These are phyloP conservation scores for Penicillium sp. DNA, from an alignment of 2,329 filamentous ascomycete genomes.

Conservation along the genomic window DNA sequence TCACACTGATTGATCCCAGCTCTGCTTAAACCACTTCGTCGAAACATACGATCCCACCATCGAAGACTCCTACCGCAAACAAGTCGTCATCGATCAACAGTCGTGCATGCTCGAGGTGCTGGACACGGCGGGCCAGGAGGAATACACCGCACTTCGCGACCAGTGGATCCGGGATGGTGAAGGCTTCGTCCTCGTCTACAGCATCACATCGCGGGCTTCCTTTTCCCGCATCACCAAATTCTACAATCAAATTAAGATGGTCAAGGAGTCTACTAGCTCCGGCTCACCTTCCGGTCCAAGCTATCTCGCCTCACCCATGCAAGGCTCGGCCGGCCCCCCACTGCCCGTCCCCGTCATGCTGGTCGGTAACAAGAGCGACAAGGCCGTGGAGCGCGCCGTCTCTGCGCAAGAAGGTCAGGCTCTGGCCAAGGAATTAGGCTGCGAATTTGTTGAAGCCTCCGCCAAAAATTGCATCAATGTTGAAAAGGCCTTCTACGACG, in stretches of 20 bases:
- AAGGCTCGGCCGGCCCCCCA: conserved; percentile 54
- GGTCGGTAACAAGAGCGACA: conserved; percentile 97
- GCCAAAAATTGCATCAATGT: conserved; percentile 99
- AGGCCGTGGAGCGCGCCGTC: conserved; percentile 93
- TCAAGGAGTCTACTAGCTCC: conserved; percentile 79
- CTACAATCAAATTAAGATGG: conserved; percentile 94
- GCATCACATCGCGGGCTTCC: conserved; percentile 94
- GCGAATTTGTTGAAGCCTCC: conserved; percentile 95
- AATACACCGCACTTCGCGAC: conserved; percentile 94
- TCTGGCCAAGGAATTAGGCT: conserved; percentile 86
- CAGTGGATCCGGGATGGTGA: conserved; percentile 99
- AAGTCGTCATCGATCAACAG: conserved; percentile 85
- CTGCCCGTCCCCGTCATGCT: conserved; percentile 91
- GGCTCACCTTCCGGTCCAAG: conserved; percentile 57
- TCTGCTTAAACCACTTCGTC: conserved; percentile 97
- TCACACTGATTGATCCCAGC: conserved; percentile 52
- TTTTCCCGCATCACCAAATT: conserved; percentile 95
- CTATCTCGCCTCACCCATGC: conserved; percentile 54
- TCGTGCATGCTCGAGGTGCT: conserved; percentile 97
- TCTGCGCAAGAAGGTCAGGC: conserved; percentile 95
- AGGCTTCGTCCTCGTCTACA: conserved; percentile 96
- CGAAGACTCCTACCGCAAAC: conserved; percentile 70
- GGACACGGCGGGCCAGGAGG: conserved; percentile 96
- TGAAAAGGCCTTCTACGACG: conserved; percentile 97
- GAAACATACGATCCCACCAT: conserved; percentile 80